These are phyloP conservation scores for Teratosphaeriaceae sp. DNA, from an alignment of 2,329 filamentous ascomycete species.

Conservation along the genomic window DNA sequence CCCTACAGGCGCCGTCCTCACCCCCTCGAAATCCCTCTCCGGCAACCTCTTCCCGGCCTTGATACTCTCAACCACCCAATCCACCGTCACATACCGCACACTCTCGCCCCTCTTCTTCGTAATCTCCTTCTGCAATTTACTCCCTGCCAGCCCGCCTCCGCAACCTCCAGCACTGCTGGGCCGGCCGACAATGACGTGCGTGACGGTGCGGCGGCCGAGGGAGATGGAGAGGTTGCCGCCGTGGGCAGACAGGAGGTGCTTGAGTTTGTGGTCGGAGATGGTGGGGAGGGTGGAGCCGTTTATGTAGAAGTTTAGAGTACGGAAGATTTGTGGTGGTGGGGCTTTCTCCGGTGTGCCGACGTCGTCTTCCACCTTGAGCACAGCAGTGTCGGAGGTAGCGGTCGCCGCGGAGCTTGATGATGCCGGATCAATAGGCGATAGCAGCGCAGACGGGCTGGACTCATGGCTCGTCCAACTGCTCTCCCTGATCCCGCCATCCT, in stretches of 20 bases:
- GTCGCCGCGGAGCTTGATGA: slow-evolving; percentile 1
- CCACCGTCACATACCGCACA: slow-evolving; percentile 71
- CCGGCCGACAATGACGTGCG: slow-evolving; percentile 74
- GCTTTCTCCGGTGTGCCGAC: neutral
- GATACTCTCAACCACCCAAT: slow-evolving; percentile 84
- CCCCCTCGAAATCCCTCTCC: slow-evolving; percentile 63
- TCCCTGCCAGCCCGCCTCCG: slow-evolving; percentile 68
- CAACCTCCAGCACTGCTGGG: slow-evolving; percentile 49
- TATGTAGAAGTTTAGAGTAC: slow-evolving; percentile 69
- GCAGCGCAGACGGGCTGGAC: slow-evolving; percentile 23
- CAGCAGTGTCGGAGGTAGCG: neutral
- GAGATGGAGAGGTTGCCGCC: slow-evolving; percentile 66
- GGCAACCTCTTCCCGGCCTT: slow-evolving; percentile 66
- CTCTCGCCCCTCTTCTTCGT: slow-evolving; percentile 57
- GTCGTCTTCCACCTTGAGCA: neutral
- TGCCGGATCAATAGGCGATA: slow-evolving; percentile 19
- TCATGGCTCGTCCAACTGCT: slow-evolving; percentile 28
- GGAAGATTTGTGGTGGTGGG: slow-evolving; percentile 36
- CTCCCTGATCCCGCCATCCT: slow-evolving; percentile 24
- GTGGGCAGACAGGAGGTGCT: slow-evolving; percentile 66
- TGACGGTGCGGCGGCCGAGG: slow-evolving; percentile 67
- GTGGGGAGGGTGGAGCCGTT: slow-evolving; percentile 78
- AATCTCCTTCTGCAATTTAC: slow-evolving; percentile 79
- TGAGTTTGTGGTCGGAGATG: slow-evolving; percentile 80
- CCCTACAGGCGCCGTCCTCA: slow-evolving; percentile 54